Conservation (phyloP, 148 eudicot species). For the Heliamphora exappendiculata region DNA sequence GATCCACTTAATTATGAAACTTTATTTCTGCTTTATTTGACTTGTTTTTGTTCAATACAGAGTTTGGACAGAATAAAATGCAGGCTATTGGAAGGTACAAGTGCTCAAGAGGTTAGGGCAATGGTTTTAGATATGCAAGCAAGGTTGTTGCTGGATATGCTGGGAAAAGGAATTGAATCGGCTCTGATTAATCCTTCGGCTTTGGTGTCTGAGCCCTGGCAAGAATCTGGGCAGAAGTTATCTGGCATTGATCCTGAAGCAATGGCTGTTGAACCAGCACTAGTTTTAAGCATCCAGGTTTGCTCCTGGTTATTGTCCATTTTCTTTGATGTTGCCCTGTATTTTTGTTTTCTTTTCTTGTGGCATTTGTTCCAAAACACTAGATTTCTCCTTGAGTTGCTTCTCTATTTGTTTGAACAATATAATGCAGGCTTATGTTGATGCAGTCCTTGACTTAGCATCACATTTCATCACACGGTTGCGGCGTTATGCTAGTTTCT, state of each 20-base stretch:
- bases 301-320: conserved; percentile 10
- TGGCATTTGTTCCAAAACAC: background rate
- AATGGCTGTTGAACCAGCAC: conserved; percentile 90
- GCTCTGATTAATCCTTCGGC: conserved; percentile 84
- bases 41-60: conserved; percentile 33
- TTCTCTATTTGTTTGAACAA: conserved; percentile 11
- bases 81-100: conserved; percentile 92
- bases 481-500: conserved; percentile 96
- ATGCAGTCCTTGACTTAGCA: conserved; percentile 91
- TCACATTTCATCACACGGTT: conserved; percentile 97
- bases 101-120: conserved; percentile 97
- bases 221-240: conserved; percentile 70
- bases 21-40: conserved; percentile 5
- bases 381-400: background rate
- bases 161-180: conserved; percentile 96
- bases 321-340: background rate
- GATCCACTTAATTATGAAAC: background rate
- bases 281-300: conserved; percentile 82
- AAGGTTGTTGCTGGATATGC: conserved; percentile 91
- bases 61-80: conserved; percentile 95
- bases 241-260: conserved; percentile 67
- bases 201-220: conserved; percentile 90
- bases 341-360: background rate
- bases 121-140: conserved; percentile 99
- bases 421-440: conserved; percentile 82